These are phyloP conservation scores for Beauveria medogensis DNA, from an alignment of 2,329 filamentous ascomycete genomes.

Conservation along the genomic window DNA sequence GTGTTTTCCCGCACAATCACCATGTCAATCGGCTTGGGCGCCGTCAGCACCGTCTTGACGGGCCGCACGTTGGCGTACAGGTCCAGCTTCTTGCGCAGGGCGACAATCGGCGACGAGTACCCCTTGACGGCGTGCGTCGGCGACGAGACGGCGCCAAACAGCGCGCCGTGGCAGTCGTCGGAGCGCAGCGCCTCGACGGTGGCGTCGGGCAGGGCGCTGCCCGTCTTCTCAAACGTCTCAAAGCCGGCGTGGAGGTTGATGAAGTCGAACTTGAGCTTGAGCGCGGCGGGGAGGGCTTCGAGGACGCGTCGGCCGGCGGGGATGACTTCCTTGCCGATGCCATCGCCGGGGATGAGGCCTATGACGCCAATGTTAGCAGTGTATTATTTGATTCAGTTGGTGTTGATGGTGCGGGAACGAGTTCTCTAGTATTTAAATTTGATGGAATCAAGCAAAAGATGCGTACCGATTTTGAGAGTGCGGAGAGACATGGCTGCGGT, in stretches of 20 bases:
- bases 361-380: neutral
- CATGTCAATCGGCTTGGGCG: slow-evolving; percentile 70
- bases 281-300: slow-evolving; percentile 84
- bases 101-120: slow-evolving; percentile 95
- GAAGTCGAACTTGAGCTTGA: slow-evolving; percentile 90
- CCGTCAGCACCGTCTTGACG: slow-evolving; percentile 72
- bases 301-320: slow-evolving; percentile 85
- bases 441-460: no score
- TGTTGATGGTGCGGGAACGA: no score
- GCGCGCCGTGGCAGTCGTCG: slow-evolving; percentile 85
- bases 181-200: slow-evolving; percentile 78
- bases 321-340: slow-evolving; percentile 97
- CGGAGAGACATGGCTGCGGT: slow-evolving; percentile 29
- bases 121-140: slow-evolving; percentile 84
- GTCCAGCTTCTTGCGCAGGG: slow-evolving; percentile 87
- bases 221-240: slow-evolving; percentile 85
- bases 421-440: no score
- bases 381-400: neutral
- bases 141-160: slow-evolving; percentile 93
- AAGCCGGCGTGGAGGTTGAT: slow-evolving; percentile 88
- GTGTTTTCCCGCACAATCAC: slow-evolving; percentile 99
- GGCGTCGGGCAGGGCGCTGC: slow-evolving; percentile 77
- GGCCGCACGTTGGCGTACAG: slow-evolving; percentile 97
- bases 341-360: slow-evolving; percentile 96
- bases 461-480: slow-evolving; percentile 34